Conservation (phyloP, 2,329 filamentous ascomycete genomes). For the Achaetomium macrosporum region DNA sequence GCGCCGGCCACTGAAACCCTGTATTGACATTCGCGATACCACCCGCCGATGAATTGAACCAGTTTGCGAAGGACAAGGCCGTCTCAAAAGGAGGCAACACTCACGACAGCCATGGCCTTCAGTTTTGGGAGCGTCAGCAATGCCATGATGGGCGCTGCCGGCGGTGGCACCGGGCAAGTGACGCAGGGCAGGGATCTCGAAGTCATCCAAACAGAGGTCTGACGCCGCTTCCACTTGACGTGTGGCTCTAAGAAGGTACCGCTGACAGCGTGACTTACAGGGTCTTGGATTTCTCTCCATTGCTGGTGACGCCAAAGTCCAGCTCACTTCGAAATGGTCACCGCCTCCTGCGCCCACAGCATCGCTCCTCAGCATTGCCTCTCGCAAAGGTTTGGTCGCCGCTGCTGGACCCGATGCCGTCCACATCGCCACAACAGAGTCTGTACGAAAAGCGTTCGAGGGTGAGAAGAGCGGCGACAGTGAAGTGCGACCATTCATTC, state of each 20-base stretch:
- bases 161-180: conserved; percentile 34
- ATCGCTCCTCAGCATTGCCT: conserved; percentile 78
- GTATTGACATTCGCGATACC: not conserved
- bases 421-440: conserved; percentile 68
- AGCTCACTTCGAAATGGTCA: conserved; percentile 74
- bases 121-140: conserved; percentile 45
- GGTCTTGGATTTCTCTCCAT: conserved; percentile 76
- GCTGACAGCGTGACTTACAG: conserved; percentile 34
- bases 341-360: conserved; percentile 68
- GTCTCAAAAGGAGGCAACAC: conserved; percentile 32
- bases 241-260: not conserved
- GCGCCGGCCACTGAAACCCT: not conserved
- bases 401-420: conserved; percentile 80
- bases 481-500: conserved; percentile 64
- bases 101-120: conserved; percentile 55
- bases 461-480: conserved; percentile 52
- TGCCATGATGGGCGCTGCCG: conserved; percentile 37
- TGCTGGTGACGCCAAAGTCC: conserved; percentile 75
- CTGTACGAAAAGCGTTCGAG: conserved; percentile 69
- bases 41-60: conserved; percentile 23
- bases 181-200: conserved; percentile 60
- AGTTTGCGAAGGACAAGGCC: conserved; percentile 29
- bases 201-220: conserved; percentile 81
- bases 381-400: conserved; percentile 72
- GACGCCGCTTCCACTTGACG: not conserved